Evolutionary conservation across 2,329 filamentous ascomycete species (phyloP).

Genomic region (Epichloe glyceriae): DNA sequence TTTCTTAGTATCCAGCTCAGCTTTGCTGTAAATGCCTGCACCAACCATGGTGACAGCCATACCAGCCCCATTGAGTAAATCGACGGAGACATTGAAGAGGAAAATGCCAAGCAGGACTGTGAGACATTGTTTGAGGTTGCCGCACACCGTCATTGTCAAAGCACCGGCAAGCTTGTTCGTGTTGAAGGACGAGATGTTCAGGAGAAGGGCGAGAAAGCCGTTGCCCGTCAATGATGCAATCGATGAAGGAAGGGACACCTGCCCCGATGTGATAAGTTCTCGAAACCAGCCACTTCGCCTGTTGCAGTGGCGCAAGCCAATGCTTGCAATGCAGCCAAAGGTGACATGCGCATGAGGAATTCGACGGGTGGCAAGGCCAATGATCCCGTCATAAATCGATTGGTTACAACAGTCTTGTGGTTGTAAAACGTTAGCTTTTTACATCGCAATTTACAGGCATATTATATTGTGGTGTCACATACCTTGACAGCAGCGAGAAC

Average conservation of each 20-base stretch:
- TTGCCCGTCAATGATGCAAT: constrained; percentile 35
- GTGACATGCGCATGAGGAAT: constrained; percentile 49
- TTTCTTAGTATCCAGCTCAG: constrained; percentile 38
- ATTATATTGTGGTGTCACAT: constrained; percentile 5
- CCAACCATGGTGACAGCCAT: constrained; percentile 42
- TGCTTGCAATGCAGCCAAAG: constrained; percentile 43
- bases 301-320: constrained; percentile 36
- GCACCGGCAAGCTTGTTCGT: constrained; percentile 46
- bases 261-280: constrained; percentile 20
- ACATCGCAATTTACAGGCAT: neutral
- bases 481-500: constrained; percentile 43
- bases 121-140: constrained; percentile 45
- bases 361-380: constrained; percentile 45
- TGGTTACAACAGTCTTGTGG: constrained; percentile 42
- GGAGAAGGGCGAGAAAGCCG: constrained; percentile 39
- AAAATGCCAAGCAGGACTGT: constrained; percentile 41
- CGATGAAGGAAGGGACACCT: constrained; percentile 22
- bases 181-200: constrained; percentile 44
- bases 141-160: constrained; percentile 46
- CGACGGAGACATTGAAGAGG: constrained; percentile 37
- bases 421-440: neutral
- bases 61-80: constrained; percentile 40
- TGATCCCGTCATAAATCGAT: constrained; percentile 50
- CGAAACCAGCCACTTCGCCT: constrained; percentile 37
- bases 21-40: constrained; percentile 44